phyloP scores from a whole-genome alignment of 176 grass and related monocot genomes.

The Juncus inflexus region DNA sequence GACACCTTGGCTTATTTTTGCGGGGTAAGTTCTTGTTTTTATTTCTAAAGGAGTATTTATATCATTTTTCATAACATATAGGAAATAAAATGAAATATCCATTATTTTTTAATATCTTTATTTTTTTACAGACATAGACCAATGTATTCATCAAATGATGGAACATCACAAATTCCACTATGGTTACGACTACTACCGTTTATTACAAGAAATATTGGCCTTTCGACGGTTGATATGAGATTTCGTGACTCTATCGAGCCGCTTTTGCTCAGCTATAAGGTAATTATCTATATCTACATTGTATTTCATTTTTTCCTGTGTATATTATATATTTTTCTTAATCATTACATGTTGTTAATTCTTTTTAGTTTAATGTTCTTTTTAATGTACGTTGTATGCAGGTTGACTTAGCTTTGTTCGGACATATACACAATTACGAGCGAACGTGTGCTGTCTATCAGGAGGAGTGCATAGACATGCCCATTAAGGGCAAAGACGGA shows the following conservation, averaged over 20 bases:
- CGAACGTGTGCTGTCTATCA: conserved; percentile 54
- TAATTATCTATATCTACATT: conserved; percentile 23
- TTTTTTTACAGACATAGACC: conserved; percentile 51
- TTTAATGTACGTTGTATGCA: conserved; percentile 11
- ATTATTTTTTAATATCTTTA: neutral
- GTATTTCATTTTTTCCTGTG: neutral
- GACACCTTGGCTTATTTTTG: conserved; percentile 67
- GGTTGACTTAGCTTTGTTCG: conserved; percentile 75
- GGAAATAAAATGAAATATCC: neutral
- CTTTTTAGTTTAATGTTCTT: conserved; percentile 4
- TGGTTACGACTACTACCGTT: no score
- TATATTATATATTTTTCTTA: conserved; percentile 5
- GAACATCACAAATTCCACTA: conserved; percentile 7
- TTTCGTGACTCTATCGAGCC: conserved; percentile 58
- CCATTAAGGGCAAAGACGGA: conserved; percentile 45
- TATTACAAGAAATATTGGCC: neutral
- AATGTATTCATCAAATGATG: conserved; percentile 51
- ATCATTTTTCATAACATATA: no score
- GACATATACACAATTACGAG: conserved; percentile 84
- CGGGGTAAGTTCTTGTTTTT: conserved; percentile 37
- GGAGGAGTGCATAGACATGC: conserved; percentile 37
- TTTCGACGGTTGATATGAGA: conserved; percentile 18
- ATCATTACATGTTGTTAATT: conserved; percentile 1
- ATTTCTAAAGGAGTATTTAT: no score
- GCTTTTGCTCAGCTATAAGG: conserved; percentile 43